Evolutionary conservation across 768 basidiomycete genomes (phyloP), one percentile per base, ranked within the genome.

Genomic region (Dentipellis sp.): DNA sequence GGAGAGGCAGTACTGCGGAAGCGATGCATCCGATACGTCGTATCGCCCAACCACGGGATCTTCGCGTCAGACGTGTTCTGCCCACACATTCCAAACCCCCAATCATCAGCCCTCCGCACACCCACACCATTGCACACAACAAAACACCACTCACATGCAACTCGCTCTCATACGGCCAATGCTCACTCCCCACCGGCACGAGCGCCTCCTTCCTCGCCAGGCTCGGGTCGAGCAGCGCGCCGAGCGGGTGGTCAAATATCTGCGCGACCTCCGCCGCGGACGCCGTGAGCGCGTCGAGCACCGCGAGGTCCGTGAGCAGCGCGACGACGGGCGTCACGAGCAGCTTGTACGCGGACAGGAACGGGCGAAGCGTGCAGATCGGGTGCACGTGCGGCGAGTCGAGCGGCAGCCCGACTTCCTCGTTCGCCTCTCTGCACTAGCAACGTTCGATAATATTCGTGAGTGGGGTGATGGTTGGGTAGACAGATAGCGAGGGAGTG

Each of bases 271-370:
- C 88, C 7, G 74, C 77, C 37, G 77, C 76, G 14, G 78, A 76
- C 2, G 87, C 80, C 19, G 67, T 71, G 4, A 94, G 72, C 16
- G 64, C 62, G 0, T 69, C 65, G 1, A 94, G 71, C 1, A 91
- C 22, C 3, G 73, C 65, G 0, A 71, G 67, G 46, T 84, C 72
- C 10, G 81, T 79, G 34, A 92, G 72, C 54, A 91, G 64, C 2
- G 88, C 84, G 21, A 94, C 76, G 2, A 94, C 81, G 0, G 93
- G 91, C 0, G 83, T 87, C 46, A 94, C 91, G 39, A 93, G 67
- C 14, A 91, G 74, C 61, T 74, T 77, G 58, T 77, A 76, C n/a
- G 81, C 71, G 1, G 90, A 86, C 6, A 91, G 69, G 66, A 82
- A 82, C 1, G 90, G 87, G 29, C 81, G 78, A 37, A 91, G 70